Evolutionary conservation across 345 rosid species (phyloP).

Genomic region (Turnera subulata): DNA sequence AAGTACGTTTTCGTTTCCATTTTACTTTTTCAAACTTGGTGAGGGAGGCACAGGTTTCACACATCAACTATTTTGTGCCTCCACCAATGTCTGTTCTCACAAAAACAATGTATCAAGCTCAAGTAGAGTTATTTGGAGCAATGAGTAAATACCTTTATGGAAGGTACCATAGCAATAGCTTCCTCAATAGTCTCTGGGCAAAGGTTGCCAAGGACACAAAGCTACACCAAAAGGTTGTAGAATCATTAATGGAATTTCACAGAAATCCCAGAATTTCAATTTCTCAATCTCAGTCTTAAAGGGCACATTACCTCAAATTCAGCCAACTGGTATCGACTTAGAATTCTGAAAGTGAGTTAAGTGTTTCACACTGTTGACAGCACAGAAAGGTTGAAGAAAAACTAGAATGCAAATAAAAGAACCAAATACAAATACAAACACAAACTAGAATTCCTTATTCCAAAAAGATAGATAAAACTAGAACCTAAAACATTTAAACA

Average conservation of each 20-base stretch:
- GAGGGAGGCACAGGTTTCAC: too few relatives aligned
- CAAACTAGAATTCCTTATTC: too few relatives aligned
- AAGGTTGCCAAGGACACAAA: slow-evolving; percentile 95
- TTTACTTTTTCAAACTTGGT: too few relatives aligned
- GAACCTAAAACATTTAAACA: neutral
- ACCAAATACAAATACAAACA: neutral
- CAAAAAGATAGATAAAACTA: too few relatives aligned
- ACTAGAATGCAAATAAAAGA: neutral
- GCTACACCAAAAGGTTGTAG: slow-evolving; percentile 44
- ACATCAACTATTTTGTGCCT: too few relatives aligned
- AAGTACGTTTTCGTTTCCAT: too few relatives aligned
- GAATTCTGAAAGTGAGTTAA: slow-evolving; percentile 63
- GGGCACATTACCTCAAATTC: slow-evolving; percentile 79
- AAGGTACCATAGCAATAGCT: slow-evolving; percentile 97
- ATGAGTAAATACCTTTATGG: slow-evolving; percentile 59
- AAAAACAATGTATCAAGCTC: neutral
- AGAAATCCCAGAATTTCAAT: slow-evolving; percentile 2
- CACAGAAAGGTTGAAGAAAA: neutral
- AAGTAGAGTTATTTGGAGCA: too few relatives aligned
- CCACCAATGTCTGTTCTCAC: too few relatives aligned
- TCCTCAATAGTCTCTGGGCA: slow-evolving; percentile 98
- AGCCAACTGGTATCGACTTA: slow-evolving; percentile 81
- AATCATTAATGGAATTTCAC: slow-evolving; percentile 1
- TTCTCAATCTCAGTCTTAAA: neutral
- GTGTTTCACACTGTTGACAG: slow-evolving; percentile 14